These are phyloP conservation scores for Pilaira anomala DNA, from an alignment of 192 early-diverging fungal species.

Conservation along the genomic window DNA sequence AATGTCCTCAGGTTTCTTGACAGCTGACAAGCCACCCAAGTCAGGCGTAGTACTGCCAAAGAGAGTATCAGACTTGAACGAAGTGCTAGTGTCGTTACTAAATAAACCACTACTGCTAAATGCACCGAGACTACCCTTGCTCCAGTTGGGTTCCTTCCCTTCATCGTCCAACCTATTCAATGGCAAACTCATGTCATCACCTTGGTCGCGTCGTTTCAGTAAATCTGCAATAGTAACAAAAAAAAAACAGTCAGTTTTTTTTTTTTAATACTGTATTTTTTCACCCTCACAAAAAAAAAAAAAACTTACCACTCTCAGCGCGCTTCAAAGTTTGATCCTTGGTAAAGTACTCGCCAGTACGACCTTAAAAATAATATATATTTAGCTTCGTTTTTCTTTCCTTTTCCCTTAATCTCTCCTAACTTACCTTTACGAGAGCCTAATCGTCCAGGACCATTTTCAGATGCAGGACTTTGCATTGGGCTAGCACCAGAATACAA, in stretches of 20 bases:
- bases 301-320: conserved; percentile 5
- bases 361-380: conserved; percentile 5
- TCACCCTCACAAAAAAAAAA: too few species aligned
- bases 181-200: not conserved
- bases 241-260: not conserved
- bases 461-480: conserved; percentile 19
- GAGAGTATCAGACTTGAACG: too few species aligned
- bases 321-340: conserved; percentile 12
- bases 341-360: conserved; percentile 12
- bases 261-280: not conserved
- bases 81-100: not conserved
- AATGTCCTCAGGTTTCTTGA: conserved; percentile 30
- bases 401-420: not conserved
- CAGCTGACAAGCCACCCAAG: not conserved
- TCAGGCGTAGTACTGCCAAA: too few species aligned
- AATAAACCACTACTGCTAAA: not conserved
- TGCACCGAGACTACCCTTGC: not conserved
- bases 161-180: not conserved
- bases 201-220: not conserved
- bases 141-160: not conserved
- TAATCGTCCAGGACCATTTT: conserved; percentile 17
- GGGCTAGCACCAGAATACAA: conserved; percentile 12
- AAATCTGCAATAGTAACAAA: not conserved
- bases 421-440: not conserved
- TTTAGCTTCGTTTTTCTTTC: not conserved